Conservation (phyloP, 306 rosid genomes). For the Cicer judaicum region DNA sequence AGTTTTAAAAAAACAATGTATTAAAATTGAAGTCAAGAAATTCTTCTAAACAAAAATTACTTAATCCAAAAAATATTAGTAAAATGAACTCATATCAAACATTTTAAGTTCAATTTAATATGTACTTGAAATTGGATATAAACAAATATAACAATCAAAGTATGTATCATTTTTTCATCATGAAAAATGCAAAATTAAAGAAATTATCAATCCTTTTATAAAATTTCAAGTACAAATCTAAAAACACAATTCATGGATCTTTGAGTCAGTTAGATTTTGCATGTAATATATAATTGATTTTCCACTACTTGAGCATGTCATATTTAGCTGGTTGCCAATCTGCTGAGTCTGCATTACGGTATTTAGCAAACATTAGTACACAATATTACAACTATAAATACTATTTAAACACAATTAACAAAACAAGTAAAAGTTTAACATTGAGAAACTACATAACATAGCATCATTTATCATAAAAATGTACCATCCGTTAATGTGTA, state of each 20-base stretch:
- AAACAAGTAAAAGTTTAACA: too few relatives aligned
- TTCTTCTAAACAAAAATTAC: too few relatives aligned
- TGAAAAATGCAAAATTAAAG: neutral
- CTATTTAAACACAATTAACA: too few relatives aligned
- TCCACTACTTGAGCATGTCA: constrained; percentile 85
- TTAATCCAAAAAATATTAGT: too few relatives aligned
- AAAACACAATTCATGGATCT: constrained; percentile 69
- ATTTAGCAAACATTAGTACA: constrained; percentile 13
- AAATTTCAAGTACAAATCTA: constrained; percentile 65
- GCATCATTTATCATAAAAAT: too few relatives aligned
- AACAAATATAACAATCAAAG: constrained; percentile 23
- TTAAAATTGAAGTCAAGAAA: too few relatives aligned
- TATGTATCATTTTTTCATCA: neutral
- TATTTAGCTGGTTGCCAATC: constrained; percentile 66
- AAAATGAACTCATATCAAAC: too few relatives aligned
- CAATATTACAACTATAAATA: neutral
- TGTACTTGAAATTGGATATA: constrained; percentile 2
- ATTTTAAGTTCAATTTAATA: too few relatives aligned
- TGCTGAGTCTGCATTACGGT: constrained; percentile 66
- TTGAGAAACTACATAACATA: too few relatives aligned
- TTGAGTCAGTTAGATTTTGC: constrained; percentile 58
- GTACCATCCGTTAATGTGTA: too few relatives aligned
- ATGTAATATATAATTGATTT: constrained; percentile 51
- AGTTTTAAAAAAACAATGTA: too few relatives aligned
- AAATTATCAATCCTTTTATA: constrained; percentile 25